Percentiles rank a stretch among this genome's conserved stretches.
These are phyloP conservation scores for Exophiala dermatitidis DNA, from an alignment of 2,329 filamentous ascomycete species.

Conservation along the genomic window DNA sequence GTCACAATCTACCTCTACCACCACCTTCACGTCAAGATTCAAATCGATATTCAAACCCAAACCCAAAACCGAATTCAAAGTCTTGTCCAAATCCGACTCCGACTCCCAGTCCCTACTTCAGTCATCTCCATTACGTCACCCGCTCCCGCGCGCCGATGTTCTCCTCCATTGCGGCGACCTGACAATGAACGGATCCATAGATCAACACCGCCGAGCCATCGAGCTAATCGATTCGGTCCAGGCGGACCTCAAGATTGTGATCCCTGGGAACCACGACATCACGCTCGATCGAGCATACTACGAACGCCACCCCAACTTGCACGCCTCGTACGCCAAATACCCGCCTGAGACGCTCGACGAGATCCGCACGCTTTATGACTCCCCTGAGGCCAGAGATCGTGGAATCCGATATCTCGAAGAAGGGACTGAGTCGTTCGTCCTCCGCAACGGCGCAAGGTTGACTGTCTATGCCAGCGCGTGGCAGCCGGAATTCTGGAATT, in stretches of 20 bases:
- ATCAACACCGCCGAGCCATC: slow-evolving; percentile 44
- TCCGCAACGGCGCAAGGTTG: slow-evolving; percentile 45
- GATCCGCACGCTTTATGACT: slow-evolving; percentile 44
- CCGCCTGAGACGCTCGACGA: slow-evolving; percentile 27
- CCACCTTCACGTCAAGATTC: background rate
- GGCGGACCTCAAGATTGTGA: slow-evolving; percentile 54
- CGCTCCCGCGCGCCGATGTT: slow-evolving; percentile 47
- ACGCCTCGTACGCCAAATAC: slow-evolving; percentile 26
- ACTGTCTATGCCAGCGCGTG: slow-evolving; percentile 50
- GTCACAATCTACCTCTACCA: background rate
- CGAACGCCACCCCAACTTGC: slow-evolving; percentile 27
- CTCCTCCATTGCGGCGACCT: slow-evolving; percentile 55
- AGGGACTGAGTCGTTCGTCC: slow-evolving; percentile 41
- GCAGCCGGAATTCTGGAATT: slow-evolving; percentile 50
- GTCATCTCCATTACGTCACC: slow-evolving; percentile 30
- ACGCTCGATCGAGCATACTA: slow-evolving; percentile 50
- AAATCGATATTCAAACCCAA: too few species aligned
- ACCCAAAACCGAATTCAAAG: too few species aligned
- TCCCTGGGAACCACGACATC: slow-evolving; percentile 58
- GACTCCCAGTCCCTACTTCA: background rate
- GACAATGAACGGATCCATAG: slow-evolving; percentile 44
- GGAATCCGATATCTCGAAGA: slow-evolving; percentile 53
- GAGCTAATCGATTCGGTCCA: slow-evolving; percentile 43
- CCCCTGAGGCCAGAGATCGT: slow-evolving; percentile 37
- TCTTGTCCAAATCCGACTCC: background rate